Percentiles rank a stretch among this genome's conserved stretches.
Conservation (phyloP, 768 basidiomycete species). For the Leucocoprinus leucothites region DNA sequence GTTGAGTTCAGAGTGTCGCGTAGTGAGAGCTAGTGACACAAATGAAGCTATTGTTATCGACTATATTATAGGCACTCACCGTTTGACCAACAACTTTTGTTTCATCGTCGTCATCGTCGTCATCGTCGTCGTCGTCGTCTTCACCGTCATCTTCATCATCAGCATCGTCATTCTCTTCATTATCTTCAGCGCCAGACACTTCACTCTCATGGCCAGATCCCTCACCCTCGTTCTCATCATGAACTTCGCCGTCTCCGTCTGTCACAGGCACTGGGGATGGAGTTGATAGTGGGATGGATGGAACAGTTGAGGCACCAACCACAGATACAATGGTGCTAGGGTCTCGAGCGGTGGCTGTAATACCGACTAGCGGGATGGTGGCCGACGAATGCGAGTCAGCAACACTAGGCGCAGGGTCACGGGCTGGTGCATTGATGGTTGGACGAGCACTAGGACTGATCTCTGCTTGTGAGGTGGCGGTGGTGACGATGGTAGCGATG, state of each 20-base stretch:
- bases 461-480: no score
- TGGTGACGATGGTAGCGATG: no score
- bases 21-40: background rate
- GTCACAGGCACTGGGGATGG: background rate
- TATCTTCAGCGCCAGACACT: no score
- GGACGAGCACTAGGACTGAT: no score
- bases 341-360: no score
- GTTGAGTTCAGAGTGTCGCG: background rate
- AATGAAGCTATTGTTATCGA: background rate
- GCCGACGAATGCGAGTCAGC: no score
- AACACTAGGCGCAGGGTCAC: no score
- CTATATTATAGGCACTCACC: background rate
- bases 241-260: no score
- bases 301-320: slow-evolving; percentile 12
- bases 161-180: no score
- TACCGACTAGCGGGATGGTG: no score
- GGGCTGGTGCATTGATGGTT: no score
- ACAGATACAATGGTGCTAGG: background rate
- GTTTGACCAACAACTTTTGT: slow-evolving; percentile 14
- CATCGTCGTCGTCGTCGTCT: slow-evolving; percentile 16
- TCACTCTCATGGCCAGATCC: no score
- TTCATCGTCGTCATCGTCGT: slow-evolving; percentile 13
- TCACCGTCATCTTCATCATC: slow-evolving; percentile 11
- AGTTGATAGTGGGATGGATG: slow-evolving; percentile 1
- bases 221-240: slow-evolving; percentile 11